Percentiles rank a stretch among this genome's conserved stretches.
Evolutionary conservation across 768 basidiomycete genomes (phyloP).

Genomic region (button mushroom (Agaricus bisporus)): DNA sequence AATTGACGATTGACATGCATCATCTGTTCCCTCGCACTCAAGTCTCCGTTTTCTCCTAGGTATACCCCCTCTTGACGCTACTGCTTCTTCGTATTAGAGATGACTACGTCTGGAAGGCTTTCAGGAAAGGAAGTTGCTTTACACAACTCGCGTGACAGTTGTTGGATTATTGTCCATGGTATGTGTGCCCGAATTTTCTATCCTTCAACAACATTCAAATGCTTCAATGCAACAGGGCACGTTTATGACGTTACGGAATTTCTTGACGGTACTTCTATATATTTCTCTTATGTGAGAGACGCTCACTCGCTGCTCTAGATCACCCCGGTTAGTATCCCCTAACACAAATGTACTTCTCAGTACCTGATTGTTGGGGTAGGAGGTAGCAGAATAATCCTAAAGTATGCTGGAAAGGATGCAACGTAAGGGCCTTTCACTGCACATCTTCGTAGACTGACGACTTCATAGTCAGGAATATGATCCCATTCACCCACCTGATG

Average conservation of each 20-base stretch:
- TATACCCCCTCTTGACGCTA: not conserved
- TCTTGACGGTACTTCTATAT: constrained; percentile 47
- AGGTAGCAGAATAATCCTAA: constrained; percentile 79
- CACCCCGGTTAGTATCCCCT: constrained; percentile 46
- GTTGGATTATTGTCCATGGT: constrained; percentile 78
- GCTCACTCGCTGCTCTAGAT: constrained; percentile 30
- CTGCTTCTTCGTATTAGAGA: constrained; percentile 17
- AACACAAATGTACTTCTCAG: not conserved
- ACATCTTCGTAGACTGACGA: not conserved
- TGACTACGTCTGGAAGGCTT: constrained; percentile 12
- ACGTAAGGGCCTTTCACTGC: constrained; percentile 43
- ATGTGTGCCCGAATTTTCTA: constrained; percentile 8
- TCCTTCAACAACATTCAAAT: not conserved
- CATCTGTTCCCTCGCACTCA: not conserved
- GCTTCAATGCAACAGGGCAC: constrained; percentile 37
- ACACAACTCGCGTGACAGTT: constrained; percentile 28
- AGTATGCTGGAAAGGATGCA: constrained; percentile 87
- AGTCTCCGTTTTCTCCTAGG: too few species aligned
- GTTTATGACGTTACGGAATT: constrained; percentile 80
- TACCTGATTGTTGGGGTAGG: constrained; percentile 31
- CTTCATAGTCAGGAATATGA: constrained; percentile 66
- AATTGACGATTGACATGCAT: not conserved
- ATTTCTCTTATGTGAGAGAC: not conserved
- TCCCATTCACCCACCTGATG: constrained; percentile 84
- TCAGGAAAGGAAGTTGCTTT: constrained; percentile 23